These are phyloP conservation scores for Nematocida ausubeli DNA, from an alignment of 371 early-diverging fungal species.

Conservation along the genomic window DNA sequence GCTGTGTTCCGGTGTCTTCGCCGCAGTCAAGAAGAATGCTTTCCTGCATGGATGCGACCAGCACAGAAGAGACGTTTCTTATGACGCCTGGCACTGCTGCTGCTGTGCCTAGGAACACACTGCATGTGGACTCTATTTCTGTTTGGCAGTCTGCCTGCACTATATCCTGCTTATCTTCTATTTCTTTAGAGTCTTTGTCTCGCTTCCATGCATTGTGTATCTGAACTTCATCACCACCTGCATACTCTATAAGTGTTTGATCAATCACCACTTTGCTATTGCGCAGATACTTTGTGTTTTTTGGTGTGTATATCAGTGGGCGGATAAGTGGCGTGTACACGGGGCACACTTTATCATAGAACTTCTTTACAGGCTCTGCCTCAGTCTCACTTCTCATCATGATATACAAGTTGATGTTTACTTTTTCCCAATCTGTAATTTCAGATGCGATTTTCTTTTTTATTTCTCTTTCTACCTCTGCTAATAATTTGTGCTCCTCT, in stretches of 20 bases:
- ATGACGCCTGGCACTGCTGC: conserved; percentile 87
- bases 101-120: conserved; percentile 76
- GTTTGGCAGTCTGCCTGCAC: background rate
- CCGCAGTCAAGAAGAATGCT: conserved; percentile 80
- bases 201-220: background rate
- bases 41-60: conserved; percentile 45
- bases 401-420: background rate
- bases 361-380: background rate
- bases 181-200: background rate
- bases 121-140: background rate
- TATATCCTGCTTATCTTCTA: background rate
- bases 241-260: conserved; percentile 3
- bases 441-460: background rate
- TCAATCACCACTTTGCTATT: conserved; percentile 9
- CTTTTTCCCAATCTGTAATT: background rate
- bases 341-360: conserved; percentile 7
- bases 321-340: background rate
- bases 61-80: conserved; percentile 76
- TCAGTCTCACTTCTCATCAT: background rate
- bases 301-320: conserved; percentile 5
- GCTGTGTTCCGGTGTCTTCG: conserved; percentile 87
- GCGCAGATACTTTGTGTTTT: background rate
- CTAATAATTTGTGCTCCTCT: background rate
- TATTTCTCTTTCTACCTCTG: background rate
- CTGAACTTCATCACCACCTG: background rate